Percentiles rank a stretch among this genome's conserved stretches.
Evolutionary conservation across 495 filamentous ascomycete genomes (phyloP).

Genomic region (Penicillium soppii): DNA sequence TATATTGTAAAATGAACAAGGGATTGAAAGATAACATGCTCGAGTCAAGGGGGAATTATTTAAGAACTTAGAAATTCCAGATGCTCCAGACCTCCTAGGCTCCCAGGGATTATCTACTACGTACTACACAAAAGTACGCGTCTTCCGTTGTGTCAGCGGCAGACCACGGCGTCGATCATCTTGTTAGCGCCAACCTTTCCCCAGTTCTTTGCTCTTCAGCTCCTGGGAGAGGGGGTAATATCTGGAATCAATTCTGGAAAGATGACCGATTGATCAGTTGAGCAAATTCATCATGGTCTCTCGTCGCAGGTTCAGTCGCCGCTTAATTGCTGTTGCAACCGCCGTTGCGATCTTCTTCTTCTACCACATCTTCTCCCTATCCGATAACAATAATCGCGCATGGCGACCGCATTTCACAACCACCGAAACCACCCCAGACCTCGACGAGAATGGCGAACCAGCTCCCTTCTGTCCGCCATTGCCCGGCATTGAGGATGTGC

Average conservation of each 20-base stretch:
- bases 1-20: too few relatives aligned
- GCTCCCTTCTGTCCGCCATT: conserved; percentile 34
- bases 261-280: conserved; percentile 22
- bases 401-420: conserved; percentile 9
- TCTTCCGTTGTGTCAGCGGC: conserved; percentile 10
- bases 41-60: conserved; percentile 1
- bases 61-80: not conserved
- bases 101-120: too few relatives aligned
- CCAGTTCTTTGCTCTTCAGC: conserved; percentile 1
- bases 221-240: conserved; percentile 1
- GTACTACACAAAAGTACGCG: conserved; percentile 2
- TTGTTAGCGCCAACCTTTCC: conserved; percentile 3
- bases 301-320: conserved; percentile 31
- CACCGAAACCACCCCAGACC: conserved; percentile 3
- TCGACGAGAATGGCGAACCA: conserved; percentile 12
- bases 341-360: conserved; percentile 30
- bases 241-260: not conserved
- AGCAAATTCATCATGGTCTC: conserved; percentile 26
- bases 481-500: conserved; percentile 43
- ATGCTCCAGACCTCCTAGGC: too few relatives aligned
- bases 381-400: not conserved
- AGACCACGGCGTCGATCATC: conserved; percentile 5
- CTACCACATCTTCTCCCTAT: conserved; percentile 33
- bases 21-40: not conserved
- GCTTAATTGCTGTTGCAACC: conserved; percentile 26